Conservation (phyloP, 2,329 filamentous ascomycete species). For the Venturia asperata region DNA sequence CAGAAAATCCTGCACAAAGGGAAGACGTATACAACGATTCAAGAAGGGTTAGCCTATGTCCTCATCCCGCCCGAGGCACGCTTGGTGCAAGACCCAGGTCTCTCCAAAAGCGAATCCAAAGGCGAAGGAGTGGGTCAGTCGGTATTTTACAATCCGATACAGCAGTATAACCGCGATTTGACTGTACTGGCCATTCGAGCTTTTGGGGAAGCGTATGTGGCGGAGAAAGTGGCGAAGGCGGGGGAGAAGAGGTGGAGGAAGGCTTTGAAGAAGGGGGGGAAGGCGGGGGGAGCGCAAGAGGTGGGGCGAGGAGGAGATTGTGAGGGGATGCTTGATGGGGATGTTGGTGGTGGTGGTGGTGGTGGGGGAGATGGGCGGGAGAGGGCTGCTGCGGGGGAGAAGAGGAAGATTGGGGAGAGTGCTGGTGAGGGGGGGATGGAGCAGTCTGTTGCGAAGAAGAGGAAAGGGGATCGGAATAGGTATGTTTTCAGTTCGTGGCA, state of each 20-base stretch:
- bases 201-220: slow-evolving; percentile 62
- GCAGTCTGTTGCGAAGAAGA: slow-evolving; percentile 2
- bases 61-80: slow-evolving; percentile 51
- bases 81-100: slow-evolving; percentile 42
- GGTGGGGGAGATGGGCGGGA: too few species aligned
- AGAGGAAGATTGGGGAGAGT: slow-evolving; percentile 19
- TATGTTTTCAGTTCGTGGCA: not conserved
- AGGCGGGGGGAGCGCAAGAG: not conserved
- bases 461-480: not conserved
- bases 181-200: slow-evolving; percentile 88
- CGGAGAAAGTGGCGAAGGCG: slow-evolving; percentile 25
- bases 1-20: slow-evolving; percentile 38
- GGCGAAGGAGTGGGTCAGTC: slow-evolving; percentile 52
- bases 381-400: not conserved
- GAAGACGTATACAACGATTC: slow-evolving; percentile 53
- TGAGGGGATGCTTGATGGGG: too few species aligned
- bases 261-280: slow-evolving; percentile 25
- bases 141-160: slow-evolving; percentile 98
- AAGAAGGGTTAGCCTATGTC: slow-evolving; percentile 62
- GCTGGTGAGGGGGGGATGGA: slow-evolving; percentile 22
- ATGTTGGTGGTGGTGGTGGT: too few species aligned
- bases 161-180: slow-evolving; percentile 96
- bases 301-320: not conserved
- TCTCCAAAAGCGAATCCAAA: slow-evolving; percentile 27
- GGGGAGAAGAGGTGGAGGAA: slow-evolving; percentile 29